Conservation (phyloP, 768 basidiomycete species). For the Rhizopogon roseolus region DNA sequence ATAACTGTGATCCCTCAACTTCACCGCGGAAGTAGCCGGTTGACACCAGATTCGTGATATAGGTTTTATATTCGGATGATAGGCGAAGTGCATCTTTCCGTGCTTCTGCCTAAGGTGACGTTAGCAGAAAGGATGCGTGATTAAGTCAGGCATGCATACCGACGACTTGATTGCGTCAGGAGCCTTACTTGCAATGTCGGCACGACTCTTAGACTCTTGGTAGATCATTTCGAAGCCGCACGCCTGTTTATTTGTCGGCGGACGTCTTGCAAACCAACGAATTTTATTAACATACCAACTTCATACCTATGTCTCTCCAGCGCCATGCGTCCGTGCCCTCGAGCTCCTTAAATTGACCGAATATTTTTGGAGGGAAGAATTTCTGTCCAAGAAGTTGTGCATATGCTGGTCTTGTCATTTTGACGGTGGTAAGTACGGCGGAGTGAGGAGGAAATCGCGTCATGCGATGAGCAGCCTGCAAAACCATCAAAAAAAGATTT, state of each 20-base stretch:
- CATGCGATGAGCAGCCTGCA: slow-evolving; percentile 87
- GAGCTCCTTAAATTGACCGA: slow-evolving; percentile 65
- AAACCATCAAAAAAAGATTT: slow-evolving; percentile 1
- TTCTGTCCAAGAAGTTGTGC: slow-evolving; percentile 90
- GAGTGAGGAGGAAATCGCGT: slow-evolving; percentile 78
- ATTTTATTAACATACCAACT: slow-evolving; percentile 55
- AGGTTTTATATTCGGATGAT: slow-evolving; percentile 64
- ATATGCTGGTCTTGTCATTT: slow-evolving; percentile 87
- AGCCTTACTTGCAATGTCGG: slow-evolving; percentile 30
- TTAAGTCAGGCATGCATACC: slow-evolving; percentile 30
- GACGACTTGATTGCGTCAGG: slow-evolving; percentile 38
- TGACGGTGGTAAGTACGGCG: slow-evolving; percentile 55
- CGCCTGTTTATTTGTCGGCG: slow-evolving; percentile 41
- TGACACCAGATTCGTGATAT: slow-evolving; percentile 58
- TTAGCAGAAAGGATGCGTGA: not conserved
- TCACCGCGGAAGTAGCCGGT: slow-evolving; percentile 79
- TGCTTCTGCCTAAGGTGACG: slow-evolving; percentile 46
- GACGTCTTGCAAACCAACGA: not conserved
- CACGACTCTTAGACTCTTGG: slow-evolving; percentile 70
- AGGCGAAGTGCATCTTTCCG: slow-evolving; percentile 63
- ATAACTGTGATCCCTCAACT: slow-evolving; percentile 68
- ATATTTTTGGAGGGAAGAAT: slow-evolving; percentile 88
- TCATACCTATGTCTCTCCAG: slow-evolving; percentile 87
- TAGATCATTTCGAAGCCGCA: slow-evolving; percentile 98
- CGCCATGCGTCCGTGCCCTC: slow-evolving; percentile 68